These are phyloP conservation scores for Hypoxylon trugodes DNA, from an alignment of 495 filamentous ascomycete species.

Conservation along the genomic window DNA sequence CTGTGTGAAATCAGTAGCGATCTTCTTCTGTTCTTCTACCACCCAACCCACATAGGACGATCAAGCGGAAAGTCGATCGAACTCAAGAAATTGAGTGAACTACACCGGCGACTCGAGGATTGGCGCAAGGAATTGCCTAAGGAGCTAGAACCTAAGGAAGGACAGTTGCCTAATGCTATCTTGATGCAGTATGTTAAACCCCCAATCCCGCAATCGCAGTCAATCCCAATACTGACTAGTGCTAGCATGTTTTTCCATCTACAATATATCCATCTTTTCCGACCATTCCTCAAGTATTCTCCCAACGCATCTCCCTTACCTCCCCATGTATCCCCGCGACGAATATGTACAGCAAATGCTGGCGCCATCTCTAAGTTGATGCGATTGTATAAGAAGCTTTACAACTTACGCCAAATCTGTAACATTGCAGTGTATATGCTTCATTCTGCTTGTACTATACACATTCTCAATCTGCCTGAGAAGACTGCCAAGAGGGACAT, in stretches of 20 bases:
- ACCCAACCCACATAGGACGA: constrained; percentile 69
- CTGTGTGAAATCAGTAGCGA: constrained; percentile 95
- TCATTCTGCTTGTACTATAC: constrained; percentile 92
- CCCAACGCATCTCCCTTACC: constrained; percentile 82
- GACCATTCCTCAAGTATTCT: constrained; percentile 93
- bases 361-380: constrained; percentile 89
- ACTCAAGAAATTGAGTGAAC: constrained; percentile 89
- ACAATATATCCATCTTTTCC: constrained; percentile 95
- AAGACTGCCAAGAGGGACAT: constrained; percentile 89
- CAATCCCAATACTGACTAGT: constrained; percentile 20
- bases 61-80: constrained; percentile 72
- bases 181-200: constrained; percentile 87
- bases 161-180: constrained; percentile 84
- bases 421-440: constrained; percentile 96
- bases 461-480: constrained; percentile 90
- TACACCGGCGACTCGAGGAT: constrained; percentile 88
- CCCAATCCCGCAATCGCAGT: neutral
- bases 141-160: constrained; percentile 90
- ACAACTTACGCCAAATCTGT: constrained; percentile 90
- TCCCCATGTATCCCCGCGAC: constrained; percentile 86
- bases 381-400: constrained; percentile 89
- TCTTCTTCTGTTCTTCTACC: constrained; percentile 88
- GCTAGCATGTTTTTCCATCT: constrained; percentile 95
- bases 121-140: constrained; percentile 88
- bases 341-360: constrained; percentile 88